Percentiles rank a stretch among this genome's conserved stretches.
phyloP scores from a whole-genome alignment of 768 basidiomycete species.

The Exidia glandulosa region DNA sequence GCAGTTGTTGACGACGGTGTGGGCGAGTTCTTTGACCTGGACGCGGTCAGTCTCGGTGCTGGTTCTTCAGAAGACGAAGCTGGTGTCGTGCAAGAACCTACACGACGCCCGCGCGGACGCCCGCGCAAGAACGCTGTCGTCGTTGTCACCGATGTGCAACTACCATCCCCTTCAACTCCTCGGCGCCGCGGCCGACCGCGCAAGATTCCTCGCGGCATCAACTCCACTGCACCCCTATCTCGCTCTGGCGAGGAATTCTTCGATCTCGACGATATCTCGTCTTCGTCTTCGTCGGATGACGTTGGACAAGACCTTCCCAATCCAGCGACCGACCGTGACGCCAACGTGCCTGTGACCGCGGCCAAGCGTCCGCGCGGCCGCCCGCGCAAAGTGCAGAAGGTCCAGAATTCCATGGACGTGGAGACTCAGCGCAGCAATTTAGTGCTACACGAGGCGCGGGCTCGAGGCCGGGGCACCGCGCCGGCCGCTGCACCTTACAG shows the following conservation, averaged over 20 bases:
- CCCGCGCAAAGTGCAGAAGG: too few relatives aligned
- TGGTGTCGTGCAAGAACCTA: neutral
- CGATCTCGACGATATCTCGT: neutral
- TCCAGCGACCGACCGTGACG: too few relatives aligned
- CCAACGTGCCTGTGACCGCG: too few relatives aligned
- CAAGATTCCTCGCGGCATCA: too few relatives aligned
- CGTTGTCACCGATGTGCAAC: neutral
- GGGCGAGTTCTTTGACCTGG: slow-evolving; percentile 18
- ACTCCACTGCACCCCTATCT: neutral
- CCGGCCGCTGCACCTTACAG: neutral
- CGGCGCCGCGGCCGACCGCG: neutral
- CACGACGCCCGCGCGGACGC: neutral
- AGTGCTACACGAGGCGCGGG: neutral
- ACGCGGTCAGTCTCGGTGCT: slow-evolving; percentile 15
- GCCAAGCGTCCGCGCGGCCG: too few relatives aligned
- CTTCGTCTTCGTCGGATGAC: too few relatives aligned
- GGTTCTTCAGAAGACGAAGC: slow-evolving; percentile 6
- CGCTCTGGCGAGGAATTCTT: neutral
- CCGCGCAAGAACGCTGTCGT: neutral
- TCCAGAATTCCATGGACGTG: too few relatives aligned
- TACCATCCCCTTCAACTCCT: neutral
- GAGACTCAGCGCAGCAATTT: too few relatives aligned
- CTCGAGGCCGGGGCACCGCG: neutral
- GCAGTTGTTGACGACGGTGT: slow-evolving; percentile 1
- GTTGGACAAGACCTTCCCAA: too few relatives aligned